Percentiles rank a stretch among this genome's conserved stretches.
Evolutionary conservation across 2,329 filamentous ascomycete genomes (phyloP).

Genomic region (Xylaria sp.): DNA sequence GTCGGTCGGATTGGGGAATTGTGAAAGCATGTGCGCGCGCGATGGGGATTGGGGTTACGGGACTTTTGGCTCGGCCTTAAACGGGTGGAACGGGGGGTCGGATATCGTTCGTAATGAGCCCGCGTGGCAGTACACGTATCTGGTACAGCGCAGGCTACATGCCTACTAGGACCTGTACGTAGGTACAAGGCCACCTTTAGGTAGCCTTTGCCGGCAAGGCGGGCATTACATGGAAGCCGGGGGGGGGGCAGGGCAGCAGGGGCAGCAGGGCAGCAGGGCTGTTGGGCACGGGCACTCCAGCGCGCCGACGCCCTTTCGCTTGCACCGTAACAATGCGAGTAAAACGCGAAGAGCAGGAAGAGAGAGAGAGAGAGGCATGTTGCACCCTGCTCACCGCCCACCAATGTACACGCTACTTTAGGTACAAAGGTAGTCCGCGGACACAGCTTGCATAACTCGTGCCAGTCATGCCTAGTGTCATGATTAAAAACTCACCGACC

Average conservation of each 20-base stretch:
- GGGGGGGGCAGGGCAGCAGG: too few relatives aligned
- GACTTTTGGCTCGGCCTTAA: constrained; percentile 34
- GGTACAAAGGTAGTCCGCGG: neutral
- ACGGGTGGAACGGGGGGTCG: constrained; percentile 27
- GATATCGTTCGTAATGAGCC: constrained; percentile 33
- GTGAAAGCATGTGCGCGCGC: too few relatives aligned
- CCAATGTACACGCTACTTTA: neutral
- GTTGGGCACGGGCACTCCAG: neutral
- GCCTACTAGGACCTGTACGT: too few relatives aligned
- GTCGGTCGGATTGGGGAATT: neutral
- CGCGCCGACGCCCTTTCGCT: too few relatives aligned
- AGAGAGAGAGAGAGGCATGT: too few relatives aligned
- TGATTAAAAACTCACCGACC: constrained; percentile 20
- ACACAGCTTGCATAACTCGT: constrained; percentile 21
- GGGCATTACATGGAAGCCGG: too few relatives aligned
- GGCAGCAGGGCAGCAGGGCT: neutral
- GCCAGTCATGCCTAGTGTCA: constrained; percentile 7
- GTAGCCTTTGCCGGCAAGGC: neutral
- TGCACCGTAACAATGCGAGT: too few relatives aligned
- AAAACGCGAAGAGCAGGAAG: too few relatives aligned
- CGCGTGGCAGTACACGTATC: constrained; percentile 25
- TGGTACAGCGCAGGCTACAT: too few relatives aligned
- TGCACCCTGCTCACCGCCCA: neutral
- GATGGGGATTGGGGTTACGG: constrained; percentile 21
- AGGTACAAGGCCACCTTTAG: too few relatives aligned